phyloP scores from a whole-genome alignment of 2,329 filamentous ascomycete species.

The Xylariaceae sp. region DNA sequence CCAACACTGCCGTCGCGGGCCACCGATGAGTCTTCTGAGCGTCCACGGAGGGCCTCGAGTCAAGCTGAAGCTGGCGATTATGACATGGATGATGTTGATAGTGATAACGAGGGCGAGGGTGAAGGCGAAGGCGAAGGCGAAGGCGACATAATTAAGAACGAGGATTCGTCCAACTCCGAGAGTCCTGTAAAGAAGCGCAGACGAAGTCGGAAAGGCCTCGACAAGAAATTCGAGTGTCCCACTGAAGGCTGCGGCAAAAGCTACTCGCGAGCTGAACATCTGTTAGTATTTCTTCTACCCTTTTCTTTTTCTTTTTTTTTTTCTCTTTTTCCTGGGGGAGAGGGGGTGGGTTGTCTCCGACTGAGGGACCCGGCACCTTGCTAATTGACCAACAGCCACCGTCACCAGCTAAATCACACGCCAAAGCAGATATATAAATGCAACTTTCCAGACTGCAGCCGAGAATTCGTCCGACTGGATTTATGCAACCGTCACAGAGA shows the following conservation, averaged over 20 bases:
- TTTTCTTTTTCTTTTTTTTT: too few species aligned
- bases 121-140: constrained; percentile 38
- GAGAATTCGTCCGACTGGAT: constrained; percentile 89
- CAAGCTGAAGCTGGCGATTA: constrained; percentile 36
- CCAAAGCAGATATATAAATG: constrained; percentile 94
- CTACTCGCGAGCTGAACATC: constrained; percentile 91
- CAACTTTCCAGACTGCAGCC: constrained; percentile 83
- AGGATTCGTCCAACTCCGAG: constrained; percentile 48
- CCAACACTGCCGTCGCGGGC: constrained; percentile 36
- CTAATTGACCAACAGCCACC: constrained; percentile 49
- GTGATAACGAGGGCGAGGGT: constrained; percentile 36
- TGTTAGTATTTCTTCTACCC: constrained; percentile 47
- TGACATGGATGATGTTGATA: constrained; percentile 33
- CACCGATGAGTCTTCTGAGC: constrained; percentile 39
- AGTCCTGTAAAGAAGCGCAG: constrained; percentile 56
- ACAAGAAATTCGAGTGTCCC: constrained; percentile 79
- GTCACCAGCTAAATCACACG: constrained; percentile 92
- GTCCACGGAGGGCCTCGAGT: constrained; percentile 38
- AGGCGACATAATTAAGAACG: constrained; percentile 37
- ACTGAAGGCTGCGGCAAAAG: constrained; percentile 88
- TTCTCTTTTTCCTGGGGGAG: too few species aligned
- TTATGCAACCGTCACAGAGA: constrained; percentile 81
- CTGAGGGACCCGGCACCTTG: not conserved
- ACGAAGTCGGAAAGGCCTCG: constrained; percentile 69
- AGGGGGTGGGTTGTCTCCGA: not conserved